Evolutionary conservation across 108 stramenopile species (phyloP), one percentile per base, ranked within the genome.

Genomic region (Fistulifera pelliculosa): DNA sequence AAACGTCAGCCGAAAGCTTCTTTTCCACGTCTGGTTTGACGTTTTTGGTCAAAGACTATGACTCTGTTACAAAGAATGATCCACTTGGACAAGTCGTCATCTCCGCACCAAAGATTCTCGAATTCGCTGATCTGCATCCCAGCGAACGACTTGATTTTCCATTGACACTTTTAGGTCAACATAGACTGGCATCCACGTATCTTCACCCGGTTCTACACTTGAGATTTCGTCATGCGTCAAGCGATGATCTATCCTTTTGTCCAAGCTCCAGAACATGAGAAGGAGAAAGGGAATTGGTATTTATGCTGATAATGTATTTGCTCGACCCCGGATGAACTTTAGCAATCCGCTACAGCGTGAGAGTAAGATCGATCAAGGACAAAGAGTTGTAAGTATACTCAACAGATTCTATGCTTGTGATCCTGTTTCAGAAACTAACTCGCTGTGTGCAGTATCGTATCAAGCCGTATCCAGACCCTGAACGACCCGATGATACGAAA

Each of bases 41-140:
- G 17, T 82, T 86, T n/a, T 52, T 74, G 14, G 79, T 86, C 15
- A 77, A 78, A 35, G 85, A 86, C 57, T 73, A 69, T 55, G 85
- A 86, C 60, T 13, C 59, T 7, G 38, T 80, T 19, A 65, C 62
- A 0, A 53, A 15, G 4, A 70, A 78, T 49, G 68, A 75, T 10
- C 60, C 49, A 19, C 49, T 86, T 17, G 85, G 85, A 13, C 58
- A 54, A 5, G 69, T 80, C 41, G 43, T 52, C 27, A 62, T 81
- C 6, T 52, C n/a, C 27, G 31, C 31, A 35, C 31, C 31, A 3
- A 35, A 35, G 8, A 35, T 75, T 58, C 56, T 45, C 58, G 41
- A 52, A 56, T 17, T 58, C 67, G 63, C 52, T 70, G 10, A 60
- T 41, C 14, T 63, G 51, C 8, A 62, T 6, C 31, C 65, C n/a